Conservation (phyloP, 139 green algal genomes). For the Coelastrella sp. region DNA sequence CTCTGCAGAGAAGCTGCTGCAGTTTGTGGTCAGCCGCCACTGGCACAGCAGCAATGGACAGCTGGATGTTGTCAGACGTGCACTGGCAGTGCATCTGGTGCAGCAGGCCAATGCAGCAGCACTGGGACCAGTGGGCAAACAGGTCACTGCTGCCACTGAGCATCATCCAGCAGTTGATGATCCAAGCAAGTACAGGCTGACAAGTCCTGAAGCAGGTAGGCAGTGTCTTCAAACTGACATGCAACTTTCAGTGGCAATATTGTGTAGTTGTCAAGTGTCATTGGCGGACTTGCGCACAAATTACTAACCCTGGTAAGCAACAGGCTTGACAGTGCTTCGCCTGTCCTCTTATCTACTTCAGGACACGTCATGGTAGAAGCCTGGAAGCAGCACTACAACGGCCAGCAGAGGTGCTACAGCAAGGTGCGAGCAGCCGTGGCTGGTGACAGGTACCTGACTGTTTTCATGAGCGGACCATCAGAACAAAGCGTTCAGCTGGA, state of each 20-base stretch:
- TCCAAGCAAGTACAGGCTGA: neutral
- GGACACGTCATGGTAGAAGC: neutral
- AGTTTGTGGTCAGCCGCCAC: neutral
- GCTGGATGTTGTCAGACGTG: neutral
- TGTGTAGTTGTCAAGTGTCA: too few species aligned
- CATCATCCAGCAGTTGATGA: neutral
- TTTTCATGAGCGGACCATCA: neutral
- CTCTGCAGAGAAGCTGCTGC: neutral
- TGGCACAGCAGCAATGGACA: neutral
- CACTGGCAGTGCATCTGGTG: neutral
- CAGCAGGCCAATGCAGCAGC: neutral
- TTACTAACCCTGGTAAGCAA: too few species aligned
- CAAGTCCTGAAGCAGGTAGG: neutral
- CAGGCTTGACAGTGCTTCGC: too few species aligned
- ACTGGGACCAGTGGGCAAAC: neutral
- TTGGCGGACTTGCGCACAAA: too few species aligned
- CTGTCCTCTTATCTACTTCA: neutral
- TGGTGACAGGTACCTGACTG: neutral
- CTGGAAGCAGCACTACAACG: neutral
- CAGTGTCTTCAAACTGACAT: neutral
- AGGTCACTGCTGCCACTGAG: neutral
- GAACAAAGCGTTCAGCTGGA: neutral
- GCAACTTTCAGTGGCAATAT: too few species aligned
- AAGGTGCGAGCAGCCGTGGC: neutral
- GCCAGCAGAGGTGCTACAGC: neutral